Base-by-base conservation (phyloP, 441 rosid species). In the Erodium trifolium region DNA sequence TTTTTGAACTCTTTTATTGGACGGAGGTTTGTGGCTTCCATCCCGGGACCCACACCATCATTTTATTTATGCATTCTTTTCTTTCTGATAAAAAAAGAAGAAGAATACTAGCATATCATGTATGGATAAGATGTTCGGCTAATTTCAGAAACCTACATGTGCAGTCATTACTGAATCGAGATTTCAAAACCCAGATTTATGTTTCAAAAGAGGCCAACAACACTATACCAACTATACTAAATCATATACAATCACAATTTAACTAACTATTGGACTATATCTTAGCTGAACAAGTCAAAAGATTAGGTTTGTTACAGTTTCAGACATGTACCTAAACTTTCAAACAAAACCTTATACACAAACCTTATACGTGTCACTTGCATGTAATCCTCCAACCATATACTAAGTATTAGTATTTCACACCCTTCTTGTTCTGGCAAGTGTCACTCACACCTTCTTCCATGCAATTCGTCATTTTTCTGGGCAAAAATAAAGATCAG, bases 141-240 rank as follows among this genome's bases (percentile, higher is more conserved):
- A 41, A 41, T 41, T 41, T 41, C 47, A 41, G 47, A 5, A 41
- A 41, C 11, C 1, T 41, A 6, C 47, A 41, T 6, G 12, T n/a
- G 5, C 5, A 51, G 2, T 51, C 57, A 13, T 51, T 51, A 47
- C 16, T 47, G 55, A 13, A 47, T 51, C 4, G 3, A 51, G 47
- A 41, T 13, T 2, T 14, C 57, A n/a, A 51, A 14, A 51, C 6
- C 16, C 16, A 13, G 13, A n/a, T 51, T 2, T 13, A 51, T 51
- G 57, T 51, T 51, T 51, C 57, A 51, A 51, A 51, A 9, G 11
- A 13, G 57, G 57, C 57, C 57, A 51, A 51, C 57, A 51, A 51
- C 57, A 51, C 14, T 51, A 14, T 4, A 51, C 17, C 14, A 51
- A 14, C 37, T 34, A 34, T 34, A 34, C 37, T 34, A 3, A 34